Conservation (phyloP, 1,139 yeast species). For the Kazachstania sp. region DNA sequence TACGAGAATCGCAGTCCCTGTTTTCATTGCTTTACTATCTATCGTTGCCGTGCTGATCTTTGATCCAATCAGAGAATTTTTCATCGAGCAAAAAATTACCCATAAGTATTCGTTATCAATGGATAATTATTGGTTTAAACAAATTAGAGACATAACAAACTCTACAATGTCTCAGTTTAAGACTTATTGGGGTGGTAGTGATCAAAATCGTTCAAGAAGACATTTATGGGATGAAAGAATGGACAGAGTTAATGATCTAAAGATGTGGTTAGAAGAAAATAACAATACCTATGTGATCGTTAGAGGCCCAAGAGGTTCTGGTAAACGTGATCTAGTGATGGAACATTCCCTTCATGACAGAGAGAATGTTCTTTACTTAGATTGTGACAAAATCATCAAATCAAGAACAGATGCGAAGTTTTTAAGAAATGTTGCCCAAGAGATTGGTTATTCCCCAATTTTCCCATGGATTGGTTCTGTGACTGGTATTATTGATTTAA, state of each 20-base stretch:
- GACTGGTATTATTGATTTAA: conserved; percentile 73
- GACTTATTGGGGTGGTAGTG: conserved; percentile 32
- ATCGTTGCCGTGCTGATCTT: conserved; percentile 77
- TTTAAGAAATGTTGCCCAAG: conserved; percentile 58
- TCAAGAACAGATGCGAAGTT: conserved; percentile 67
- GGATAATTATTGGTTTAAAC: conserved; percentile 31
- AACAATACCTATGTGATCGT: conserved; percentile 80
- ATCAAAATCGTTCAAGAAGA: conserved; percentile 32
- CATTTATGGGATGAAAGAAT: conserved; percentile 65
- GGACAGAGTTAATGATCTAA: conserved; percentile 58
- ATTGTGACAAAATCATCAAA: conserved; percentile 69
- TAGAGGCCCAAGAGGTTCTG: conserved; percentile 91
- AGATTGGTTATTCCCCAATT: conserved; percentile 85
- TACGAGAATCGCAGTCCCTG: conserved; percentile 62
- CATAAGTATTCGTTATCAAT: conserved; percentile 38
- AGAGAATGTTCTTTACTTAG: conserved; percentile 56
- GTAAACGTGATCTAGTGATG: conserved; percentile 73
- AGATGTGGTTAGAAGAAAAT: conserved; percentile 68
- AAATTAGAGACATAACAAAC: conserved; percentile 31
- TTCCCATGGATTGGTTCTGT: conserved; percentile 87
- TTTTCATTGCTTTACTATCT: conserved; percentile 54
- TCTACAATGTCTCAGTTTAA: conserved; percentile 36
- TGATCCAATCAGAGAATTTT: conserved; percentile 85
- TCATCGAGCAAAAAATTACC: conserved; percentile 64
- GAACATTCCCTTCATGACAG: conserved; percentile 55